Base-by-base conservation (phyloP, 2,329 filamentous ascomycete species). In the Celoporthe dispersa region DNA sequence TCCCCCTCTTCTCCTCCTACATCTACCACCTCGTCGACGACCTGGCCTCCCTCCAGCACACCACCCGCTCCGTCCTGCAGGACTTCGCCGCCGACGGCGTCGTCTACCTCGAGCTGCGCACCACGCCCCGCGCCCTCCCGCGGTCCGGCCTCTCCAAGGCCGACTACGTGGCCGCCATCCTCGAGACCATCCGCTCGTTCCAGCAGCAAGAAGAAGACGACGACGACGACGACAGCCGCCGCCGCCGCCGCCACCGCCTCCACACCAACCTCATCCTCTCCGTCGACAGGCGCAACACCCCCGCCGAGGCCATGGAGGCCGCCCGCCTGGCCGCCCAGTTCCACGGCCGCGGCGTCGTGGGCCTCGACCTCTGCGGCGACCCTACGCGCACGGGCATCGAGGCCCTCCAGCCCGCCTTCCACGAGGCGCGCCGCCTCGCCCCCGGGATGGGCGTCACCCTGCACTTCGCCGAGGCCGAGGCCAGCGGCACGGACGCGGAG, bases 291-390 rank as follows among this genome's bases (percentile, higher is more conserved):
- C 86, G 90, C 28, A 84, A 88, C 74, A 88, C 86, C 11, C 74
- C 83, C 11, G 76, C 80, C 1, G 87, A 91, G 72, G 92, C 92
- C 0, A 75, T 82, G n/a, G 83, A 90, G 71, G 87, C 90, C 3
- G 84, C 94, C 33, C 80, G 85, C 25, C 84, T 96, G 1, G 92
- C 91, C 1, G 78, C 86, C 62, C 81, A 82, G 70, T 87, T 90
- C 77, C 80, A 79, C 19, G 73, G 75, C 51, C 76, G 79, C 5
- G 88, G 88, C 25, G 87, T 95, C 5, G 90, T 95, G 1, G 93
- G 90, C 19, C 79, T 96, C 31, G 93, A 96, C 76, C 86, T 96
- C 28, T 95, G 92, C 79, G 93, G 93, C 25, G 89, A 97, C 76
- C 93, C 92, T 1, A 82, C 85, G 0, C 84, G 83, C 72, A 89